phyloP scores from a whole-genome alignment of 768 basidiomycete species.

The Cystofilobasidium ferigula region DNA sequence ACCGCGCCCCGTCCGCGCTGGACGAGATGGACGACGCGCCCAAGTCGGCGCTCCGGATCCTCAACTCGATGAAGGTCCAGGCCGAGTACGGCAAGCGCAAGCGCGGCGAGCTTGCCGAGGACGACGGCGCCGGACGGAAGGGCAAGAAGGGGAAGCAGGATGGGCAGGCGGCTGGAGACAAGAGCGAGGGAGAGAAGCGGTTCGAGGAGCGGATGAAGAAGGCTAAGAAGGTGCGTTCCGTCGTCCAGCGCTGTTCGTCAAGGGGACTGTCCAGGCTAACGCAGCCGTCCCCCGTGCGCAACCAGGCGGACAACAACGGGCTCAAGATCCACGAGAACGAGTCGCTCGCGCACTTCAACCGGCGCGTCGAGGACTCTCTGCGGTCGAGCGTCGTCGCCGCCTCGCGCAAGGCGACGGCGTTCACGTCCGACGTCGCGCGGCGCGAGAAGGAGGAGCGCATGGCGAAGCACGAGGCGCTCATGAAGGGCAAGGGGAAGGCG shows the following conservation, averaged over 20 bases:
- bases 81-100: conserved; percentile 22
- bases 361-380: conserved; percentile 26
- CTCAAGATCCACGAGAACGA: conserved; percentile 21
- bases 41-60: conserved; percentile 21
- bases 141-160: neutral
- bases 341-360: conserved; percentile 25
- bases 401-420: conserved; percentile 9
- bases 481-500: neutral
- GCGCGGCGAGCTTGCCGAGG: conserved; percentile 4
- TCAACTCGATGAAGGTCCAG: conserved; percentile 15
- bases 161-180: neutral
- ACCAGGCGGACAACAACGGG: neutral
- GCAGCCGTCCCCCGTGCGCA: neutral
- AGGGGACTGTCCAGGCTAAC: neutral
- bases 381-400: conserved; percentile 20
- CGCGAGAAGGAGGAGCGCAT: conserved; percentile 18
- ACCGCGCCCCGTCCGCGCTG: neutral
- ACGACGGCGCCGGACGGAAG: neutral
- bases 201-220: neutral
- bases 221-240: neutral
- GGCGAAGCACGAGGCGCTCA: conserved; percentile 21
- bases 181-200: neutral
- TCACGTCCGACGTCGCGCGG: conserved; percentile 8
- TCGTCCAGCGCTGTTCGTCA: neutral
- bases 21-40: conserved; percentile 16